phyloP scores from a whole-genome alignment of 1,139 yeast species.

The Scheffersomyces quercinus region DNA sequence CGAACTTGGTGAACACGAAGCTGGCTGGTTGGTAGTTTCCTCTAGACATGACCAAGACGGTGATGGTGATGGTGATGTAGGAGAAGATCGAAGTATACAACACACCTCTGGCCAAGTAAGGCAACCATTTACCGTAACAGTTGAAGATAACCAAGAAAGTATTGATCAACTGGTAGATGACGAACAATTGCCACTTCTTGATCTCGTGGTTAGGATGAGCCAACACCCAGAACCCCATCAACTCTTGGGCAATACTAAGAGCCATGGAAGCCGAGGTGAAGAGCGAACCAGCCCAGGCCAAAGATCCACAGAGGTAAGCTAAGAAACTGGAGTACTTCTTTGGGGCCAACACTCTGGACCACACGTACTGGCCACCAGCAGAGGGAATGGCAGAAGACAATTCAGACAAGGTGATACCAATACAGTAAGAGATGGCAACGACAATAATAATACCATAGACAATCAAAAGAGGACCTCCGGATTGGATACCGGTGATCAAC shows the following conservation, averaged over 20 bases:
- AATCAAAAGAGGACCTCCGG: conserved; percentile 70
- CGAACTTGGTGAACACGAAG: conserved; percentile 62
- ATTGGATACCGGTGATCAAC: conserved; percentile 59
- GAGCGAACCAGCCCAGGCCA: conserved; percentile 61
- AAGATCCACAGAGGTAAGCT: conserved; percentile 58
- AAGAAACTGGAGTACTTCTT: conserved; percentile 48
- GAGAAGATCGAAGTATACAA: conserved; percentile 56
- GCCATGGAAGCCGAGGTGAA: conserved; percentile 64
- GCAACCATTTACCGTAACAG: conserved; percentile 58
- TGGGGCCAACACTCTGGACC: conserved; percentile 61
- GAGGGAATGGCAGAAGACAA: conserved; percentile 59
- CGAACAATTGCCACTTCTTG: conserved; percentile 59
- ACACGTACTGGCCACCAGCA: conserved; percentile 68
- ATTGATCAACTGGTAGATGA: conserved; percentile 46
- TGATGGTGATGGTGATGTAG: conserved; percentile 54
- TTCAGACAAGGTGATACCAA: conserved; percentile 56
- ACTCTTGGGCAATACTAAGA: conserved; percentile 49
- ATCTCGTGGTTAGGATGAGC: conserved; percentile 45
- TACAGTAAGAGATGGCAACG: conserved; percentile 50
- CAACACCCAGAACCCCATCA: conserved; percentile 57
- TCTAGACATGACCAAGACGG: conserved; percentile 55
- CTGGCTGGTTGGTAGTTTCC: conserved; percentile 56
- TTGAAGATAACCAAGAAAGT: conserved; percentile 51
- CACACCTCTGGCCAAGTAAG: conserved; percentile 51
- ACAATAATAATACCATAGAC: conserved; percentile 68